A percentile compares a stretch with the other conserved stretches of the same genome.
Conservation (phyloP, 1,284 basidiomycete genomes). For the Fomes fomentarius region DNA sequence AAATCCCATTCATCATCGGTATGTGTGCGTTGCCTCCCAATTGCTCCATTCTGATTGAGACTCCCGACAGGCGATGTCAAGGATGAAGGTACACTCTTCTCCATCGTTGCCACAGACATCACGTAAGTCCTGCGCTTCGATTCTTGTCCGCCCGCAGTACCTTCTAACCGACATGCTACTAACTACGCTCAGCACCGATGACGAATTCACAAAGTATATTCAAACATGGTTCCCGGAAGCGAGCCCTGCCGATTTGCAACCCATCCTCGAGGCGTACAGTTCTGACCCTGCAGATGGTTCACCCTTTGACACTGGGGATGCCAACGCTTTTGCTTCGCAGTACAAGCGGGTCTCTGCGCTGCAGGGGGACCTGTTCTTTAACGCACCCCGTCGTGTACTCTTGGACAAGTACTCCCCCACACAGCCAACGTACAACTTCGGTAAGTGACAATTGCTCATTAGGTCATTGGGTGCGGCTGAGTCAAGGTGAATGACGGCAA, state of each 20-base stretch:
- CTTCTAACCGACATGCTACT: too few species aligned
- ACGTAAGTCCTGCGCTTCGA: slow-evolving; percentile 9
- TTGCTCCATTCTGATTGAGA: slow-evolving; percentile 21
- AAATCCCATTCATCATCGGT: slow-evolving; percentile 34
- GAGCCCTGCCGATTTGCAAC: slow-evolving; percentile 1
- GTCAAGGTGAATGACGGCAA: too few species aligned
- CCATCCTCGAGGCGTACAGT: slow-evolving; percentile 37
- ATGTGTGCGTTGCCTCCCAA: not conserved
- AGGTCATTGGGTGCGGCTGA: too few species aligned
- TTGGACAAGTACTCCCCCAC: too few species aligned
- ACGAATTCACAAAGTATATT: slow-evolving; percentile 17
- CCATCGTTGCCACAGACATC: too few species aligned
- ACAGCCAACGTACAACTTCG: slow-evolving; percentile 40
- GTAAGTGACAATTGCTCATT: slow-evolving; percentile 33
- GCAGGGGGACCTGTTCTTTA: slow-evolving; percentile 51
- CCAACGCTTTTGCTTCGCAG: slow-evolving; percentile 47
- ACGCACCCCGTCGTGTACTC: slow-evolving; percentile 42
- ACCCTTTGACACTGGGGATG: slow-evolving; percentile 49
- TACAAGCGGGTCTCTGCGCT: slow-evolving; percentile 55
- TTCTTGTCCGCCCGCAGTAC: not conserved
- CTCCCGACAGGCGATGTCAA: slow-evolving; percentile 26
- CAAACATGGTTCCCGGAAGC: slow-evolving; percentile 23
- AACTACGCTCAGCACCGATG: too few species aligned
- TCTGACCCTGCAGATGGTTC: slow-evolving; percentile 47
- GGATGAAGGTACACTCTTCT: slow-evolving; percentile 39